These are phyloP conservation scores for Lachnellula cervina DNA, from an alignment of 2,329 filamentous ascomycete genomes.

Conservation along the genomic window DNA sequence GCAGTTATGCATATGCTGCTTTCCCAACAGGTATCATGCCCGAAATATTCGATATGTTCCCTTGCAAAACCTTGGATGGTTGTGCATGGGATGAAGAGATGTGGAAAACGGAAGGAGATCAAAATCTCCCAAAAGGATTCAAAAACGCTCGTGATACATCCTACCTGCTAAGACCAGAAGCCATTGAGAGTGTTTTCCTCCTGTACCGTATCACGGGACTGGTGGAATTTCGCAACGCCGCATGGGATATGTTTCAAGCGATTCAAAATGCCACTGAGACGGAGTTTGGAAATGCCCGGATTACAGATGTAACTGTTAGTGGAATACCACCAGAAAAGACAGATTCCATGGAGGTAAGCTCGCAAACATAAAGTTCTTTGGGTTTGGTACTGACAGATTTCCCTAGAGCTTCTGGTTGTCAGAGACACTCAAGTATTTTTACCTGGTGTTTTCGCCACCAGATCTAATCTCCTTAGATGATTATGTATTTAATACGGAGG, in stretches of 20 bases:
- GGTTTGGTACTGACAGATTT: not conserved
- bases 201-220: slow-evolving; percentile 36
- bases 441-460: slow-evolving; percentile 45
- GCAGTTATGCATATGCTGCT: slow-evolving; percentile 54
- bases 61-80: slow-evolving; percentile 6
- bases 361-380: not conserved
- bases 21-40: slow-evolving; percentile 57
- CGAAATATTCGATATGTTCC: slow-evolving; percentile 42
- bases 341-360: slow-evolving; percentile 48
- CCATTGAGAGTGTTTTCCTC: slow-evolving; percentile 63
- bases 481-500: slow-evolving; percentile 41
- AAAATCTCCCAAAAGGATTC: slow-evolving; percentile 7
- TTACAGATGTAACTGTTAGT: slow-evolving; percentile 34
- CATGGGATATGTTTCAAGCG: slow-evolving; percentile 42
- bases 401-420: slow-evolving; percentile 50
- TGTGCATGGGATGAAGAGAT: slow-evolving; percentile 39
- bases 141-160: slow-evolving; percentile 13
- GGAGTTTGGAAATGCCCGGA: slow-evolving; percentile 36
- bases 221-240: slow-evolving; percentile 34
- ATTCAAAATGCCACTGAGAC: slow-evolving; percentile 39
- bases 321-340: slow-evolving; percentile 21
- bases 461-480: slow-evolving; percentile 53
- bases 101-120: slow-evolving; percentile 36
- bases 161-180: slow-evolving; percentile 55
- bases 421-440: slow-evolving; percentile 59